phyloP scores from a whole-genome alignment of 768 basidiomycete genomes.

The Boletus vermiculosoides region DNA sequence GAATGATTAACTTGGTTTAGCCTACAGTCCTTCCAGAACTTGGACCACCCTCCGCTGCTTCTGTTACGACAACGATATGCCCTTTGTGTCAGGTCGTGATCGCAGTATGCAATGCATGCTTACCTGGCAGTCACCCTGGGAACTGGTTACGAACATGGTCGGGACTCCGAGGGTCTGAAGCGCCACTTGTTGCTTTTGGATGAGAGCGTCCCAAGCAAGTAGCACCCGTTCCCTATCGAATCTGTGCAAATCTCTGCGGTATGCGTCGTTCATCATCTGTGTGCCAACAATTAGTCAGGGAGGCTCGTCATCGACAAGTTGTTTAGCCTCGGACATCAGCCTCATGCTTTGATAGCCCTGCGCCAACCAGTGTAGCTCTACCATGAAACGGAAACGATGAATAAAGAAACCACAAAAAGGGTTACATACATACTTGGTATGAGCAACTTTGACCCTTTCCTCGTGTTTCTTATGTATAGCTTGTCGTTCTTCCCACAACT shows the following conservation, averaged over 20 bases:
- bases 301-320: slow-evolving; percentile 1
- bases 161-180: slow-evolving; percentile 65
- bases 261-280: slow-evolving; percentile 65
- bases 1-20: neutral
- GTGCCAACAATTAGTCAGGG: slow-evolving; percentile 17
- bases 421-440: slow-evolving; percentile 52
- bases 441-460: slow-evolving; percentile 66
- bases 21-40: slow-evolving; percentile 56
- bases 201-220: slow-evolving; percentile 75
- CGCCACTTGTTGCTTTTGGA: slow-evolving; percentile 64
- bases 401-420: neutral
- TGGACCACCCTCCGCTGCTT: slow-evolving; percentile 69
- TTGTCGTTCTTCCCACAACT: slow-evolving; percentile 65
- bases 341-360: slow-evolving; percentile 66
- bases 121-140: slow-evolving; percentile 56
- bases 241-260: slow-evolving; percentile 59
- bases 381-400: slow-evolving; percentile 2
- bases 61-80: slow-evolving; percentile 35
- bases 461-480: slow-evolving; percentile 64
- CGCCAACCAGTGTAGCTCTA: slow-evolving; percentile 69
- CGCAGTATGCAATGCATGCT: slow-evolving; percentile 13
- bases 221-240: slow-evolving; percentile 72
- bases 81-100: neutral
- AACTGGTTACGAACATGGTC: slow-evolving; percentile 62
- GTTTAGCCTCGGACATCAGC: slow-evolving; percentile 30